Conservation (phyloP, 73 alveolate genomes). For the Tetrahymena elliotti region DNA sequence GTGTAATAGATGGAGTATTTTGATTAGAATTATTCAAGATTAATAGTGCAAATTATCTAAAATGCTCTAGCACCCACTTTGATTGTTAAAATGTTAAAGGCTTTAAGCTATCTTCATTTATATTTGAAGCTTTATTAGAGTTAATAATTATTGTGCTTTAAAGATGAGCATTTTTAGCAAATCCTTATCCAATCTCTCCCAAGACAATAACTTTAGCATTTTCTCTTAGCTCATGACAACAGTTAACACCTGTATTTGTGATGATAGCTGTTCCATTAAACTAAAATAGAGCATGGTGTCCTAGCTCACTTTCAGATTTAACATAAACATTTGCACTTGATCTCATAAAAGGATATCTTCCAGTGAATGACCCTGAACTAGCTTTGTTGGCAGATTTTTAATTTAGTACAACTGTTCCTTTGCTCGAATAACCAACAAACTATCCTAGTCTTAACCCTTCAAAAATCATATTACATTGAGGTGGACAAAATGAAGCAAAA, state of each 20-base stretch:
- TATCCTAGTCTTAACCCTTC: background rate
- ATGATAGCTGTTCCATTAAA: background rate
- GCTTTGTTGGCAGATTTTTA: background rate
- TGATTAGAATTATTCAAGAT: background rate
- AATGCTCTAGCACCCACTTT: background rate
- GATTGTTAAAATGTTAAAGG: background rate
- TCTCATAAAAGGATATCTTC: background rate
- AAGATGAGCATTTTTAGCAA: background rate
- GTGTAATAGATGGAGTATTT: background rate
- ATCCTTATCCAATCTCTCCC: background rate
- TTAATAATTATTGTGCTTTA: background rate
- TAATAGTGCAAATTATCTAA: background rate
- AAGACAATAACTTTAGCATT: background rate
- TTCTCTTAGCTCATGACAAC: background rate
- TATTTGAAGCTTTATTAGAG: background rate
- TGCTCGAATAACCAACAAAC: background rate
- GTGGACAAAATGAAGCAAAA: background rate
- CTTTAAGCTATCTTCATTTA: background rate
- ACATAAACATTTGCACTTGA: background rate
- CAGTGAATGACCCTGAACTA: background rate
- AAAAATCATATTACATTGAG: background rate
- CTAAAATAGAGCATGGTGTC: background rate
- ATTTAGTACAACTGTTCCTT: background rate
- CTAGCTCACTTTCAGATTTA: background rate
- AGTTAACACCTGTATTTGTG: background rate